Conservation (phyloP, 768 basidiomycete species). For the Hortiboletus flavorubellus region DNA sequence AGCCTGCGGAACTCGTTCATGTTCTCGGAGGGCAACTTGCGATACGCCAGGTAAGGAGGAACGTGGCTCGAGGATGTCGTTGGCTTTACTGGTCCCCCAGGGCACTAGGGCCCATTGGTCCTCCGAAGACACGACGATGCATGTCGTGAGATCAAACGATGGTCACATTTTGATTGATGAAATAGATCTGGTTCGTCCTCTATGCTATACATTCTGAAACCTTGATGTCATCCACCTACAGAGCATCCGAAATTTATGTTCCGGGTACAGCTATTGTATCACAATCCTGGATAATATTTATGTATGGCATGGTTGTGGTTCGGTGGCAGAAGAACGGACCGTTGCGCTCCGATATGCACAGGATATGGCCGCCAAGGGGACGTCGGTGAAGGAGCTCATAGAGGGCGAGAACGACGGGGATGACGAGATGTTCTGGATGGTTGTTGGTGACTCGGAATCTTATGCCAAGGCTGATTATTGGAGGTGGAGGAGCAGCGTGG, state of each 20-base stretch:
- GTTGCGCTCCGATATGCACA: slow-evolving; percentile 63
- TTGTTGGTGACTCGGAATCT: slow-evolving; percentile 63
- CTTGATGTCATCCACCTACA: slow-evolving; percentile 24
- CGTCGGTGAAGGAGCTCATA: slow-evolving; percentile 49
- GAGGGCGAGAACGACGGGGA: slow-evolving; percentile 61
- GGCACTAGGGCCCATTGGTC: slow-evolving; percentile 74
- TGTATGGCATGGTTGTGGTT: slow-evolving; percentile 80
- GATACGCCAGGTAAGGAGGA: slow-evolving; percentile 61
- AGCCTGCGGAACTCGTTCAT: slow-evolving; percentile 59
- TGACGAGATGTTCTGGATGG: slow-evolving; percentile 86
- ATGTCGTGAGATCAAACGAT: slow-evolving; percentile 53
- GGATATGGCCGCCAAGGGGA: slow-evolving; percentile 38
- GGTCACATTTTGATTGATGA: slow-evolving; percentile 66
- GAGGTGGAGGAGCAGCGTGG: slow-evolving; percentile 59
- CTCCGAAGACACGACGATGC: slow-evolving; percentile 79
- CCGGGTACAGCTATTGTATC: slow-evolving; percentile 80
- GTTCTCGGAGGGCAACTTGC: slow-evolving; percentile 67
- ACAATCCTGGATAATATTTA: slow-evolving; percentile 68
- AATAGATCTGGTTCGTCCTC: slow-evolving; percentile 54
- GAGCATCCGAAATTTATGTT: slow-evolving; percentile 70
- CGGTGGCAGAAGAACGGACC: slow-evolving; percentile 51
- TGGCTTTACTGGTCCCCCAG: slow-evolving; percentile 33
- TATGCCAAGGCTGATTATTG: slow-evolving; percentile 83
- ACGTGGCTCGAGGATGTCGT: background rate
- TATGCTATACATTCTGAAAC: background rate